phyloP scores from a whole-genome alignment of 2,329 filamentous ascomycete genomes.

The Xylariaceae sp. region DNA sequence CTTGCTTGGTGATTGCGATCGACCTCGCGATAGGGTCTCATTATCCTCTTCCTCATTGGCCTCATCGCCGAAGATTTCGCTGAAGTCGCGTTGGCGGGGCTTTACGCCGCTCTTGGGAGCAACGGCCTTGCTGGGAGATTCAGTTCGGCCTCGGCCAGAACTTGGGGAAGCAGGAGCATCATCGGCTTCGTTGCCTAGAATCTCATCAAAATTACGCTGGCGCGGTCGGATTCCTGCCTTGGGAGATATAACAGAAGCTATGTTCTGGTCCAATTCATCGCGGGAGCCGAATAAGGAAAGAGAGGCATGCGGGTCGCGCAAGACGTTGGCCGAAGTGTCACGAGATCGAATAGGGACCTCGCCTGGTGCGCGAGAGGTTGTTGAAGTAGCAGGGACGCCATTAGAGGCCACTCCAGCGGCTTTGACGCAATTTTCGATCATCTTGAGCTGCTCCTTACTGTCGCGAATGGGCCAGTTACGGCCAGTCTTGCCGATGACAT shows the following conservation, averaged over 20 bases:
- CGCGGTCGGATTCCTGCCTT: slow-evolving; percentile 56
- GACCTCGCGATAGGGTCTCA: slow-evolving; percentile 57
- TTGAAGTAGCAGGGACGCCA: slow-evolving; percentile 3
- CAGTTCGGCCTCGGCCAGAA: slow-evolving; percentile 40
- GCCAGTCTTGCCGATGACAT: slow-evolving; percentile 84
- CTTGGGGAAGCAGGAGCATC: slow-evolving; percentile 32
- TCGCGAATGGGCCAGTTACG: slow-evolving; percentile 95
- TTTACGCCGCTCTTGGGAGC: slow-evolving; percentile 49
- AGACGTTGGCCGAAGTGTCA: slow-evolving; percentile 48
- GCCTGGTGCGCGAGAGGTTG: slow-evolving; percentile 30
- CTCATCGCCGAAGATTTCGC: slow-evolving; percentile 65
- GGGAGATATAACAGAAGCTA: slow-evolving; percentile 52
- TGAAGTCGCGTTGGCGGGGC: slow-evolving; percentile 64
- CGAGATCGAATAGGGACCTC: slow-evolving; percentile 41
- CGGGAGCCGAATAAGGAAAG: slow-evolving; percentile 71
- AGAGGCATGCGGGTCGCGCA: slow-evolving; percentile 64
- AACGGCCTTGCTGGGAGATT: slow-evolving; percentile 25
- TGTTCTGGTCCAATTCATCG: slow-evolving; percentile 52
- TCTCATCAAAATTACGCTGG: slow-evolving; percentile 69
- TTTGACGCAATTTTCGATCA: slow-evolving; percentile 63
- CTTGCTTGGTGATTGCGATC: slow-evolving; percentile 20
- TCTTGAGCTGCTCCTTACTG: slow-evolving; percentile 73
- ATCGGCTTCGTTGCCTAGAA: slow-evolving; percentile 54
- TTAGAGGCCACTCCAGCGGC: slow-evolving; percentile 32
- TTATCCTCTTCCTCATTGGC: slow-evolving; percentile 28